phyloP scores from a whole-genome alignment of 129 eudicot genomes.

The Pittosporum tobira region DNA sequence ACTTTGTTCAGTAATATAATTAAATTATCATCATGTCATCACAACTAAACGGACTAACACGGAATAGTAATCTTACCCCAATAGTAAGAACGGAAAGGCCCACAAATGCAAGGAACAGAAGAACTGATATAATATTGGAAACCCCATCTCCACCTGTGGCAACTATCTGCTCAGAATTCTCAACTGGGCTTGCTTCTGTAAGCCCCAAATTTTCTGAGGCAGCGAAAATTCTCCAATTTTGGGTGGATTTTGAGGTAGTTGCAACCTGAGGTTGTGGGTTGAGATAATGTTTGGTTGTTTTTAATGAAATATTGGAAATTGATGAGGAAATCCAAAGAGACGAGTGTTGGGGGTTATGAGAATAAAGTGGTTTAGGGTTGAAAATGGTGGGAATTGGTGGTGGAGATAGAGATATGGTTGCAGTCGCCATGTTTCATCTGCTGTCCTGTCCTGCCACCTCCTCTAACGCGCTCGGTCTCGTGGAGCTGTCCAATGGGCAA shows the following conservation, averaged over 20 bases:
- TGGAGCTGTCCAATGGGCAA: background rate
- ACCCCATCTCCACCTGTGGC: slow-evolving; percentile 22
- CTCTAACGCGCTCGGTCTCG: background rate
- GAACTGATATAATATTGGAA: slow-evolving; percentile 24
- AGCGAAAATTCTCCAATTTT: slow-evolving; percentile 18
- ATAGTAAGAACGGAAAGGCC: slow-evolving; percentile 48
- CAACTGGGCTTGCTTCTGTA: slow-evolving; percentile 30
- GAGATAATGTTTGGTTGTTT: slow-evolving; percentile 6
- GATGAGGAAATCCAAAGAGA: background rate
- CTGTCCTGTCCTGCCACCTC: background rate
- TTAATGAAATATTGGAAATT: background rate
- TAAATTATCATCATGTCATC: too few species aligned
- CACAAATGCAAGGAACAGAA: slow-evolving; percentile 42
- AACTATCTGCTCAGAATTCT: slow-evolving; percentile 23
- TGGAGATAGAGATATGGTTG: slow-evolving; percentile 1
- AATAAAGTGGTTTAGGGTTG: background rate
- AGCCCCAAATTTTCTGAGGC: slow-evolving; percentile 5
- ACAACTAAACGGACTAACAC: too few species aligned
- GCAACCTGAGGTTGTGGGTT: background rate
- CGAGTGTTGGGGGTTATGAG: background rate
- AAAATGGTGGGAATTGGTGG: slow-evolving; percentile 7
- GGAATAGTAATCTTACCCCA: slow-evolving; percentile 35
- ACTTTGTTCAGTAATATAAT: too few species aligned
- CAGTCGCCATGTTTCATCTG: slow-evolving; percentile 7
- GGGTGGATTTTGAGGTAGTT: background rate